Conservation (phyloP, 768 basidiomycete genomes). For the Boletus vermiculosoides region DNA sequence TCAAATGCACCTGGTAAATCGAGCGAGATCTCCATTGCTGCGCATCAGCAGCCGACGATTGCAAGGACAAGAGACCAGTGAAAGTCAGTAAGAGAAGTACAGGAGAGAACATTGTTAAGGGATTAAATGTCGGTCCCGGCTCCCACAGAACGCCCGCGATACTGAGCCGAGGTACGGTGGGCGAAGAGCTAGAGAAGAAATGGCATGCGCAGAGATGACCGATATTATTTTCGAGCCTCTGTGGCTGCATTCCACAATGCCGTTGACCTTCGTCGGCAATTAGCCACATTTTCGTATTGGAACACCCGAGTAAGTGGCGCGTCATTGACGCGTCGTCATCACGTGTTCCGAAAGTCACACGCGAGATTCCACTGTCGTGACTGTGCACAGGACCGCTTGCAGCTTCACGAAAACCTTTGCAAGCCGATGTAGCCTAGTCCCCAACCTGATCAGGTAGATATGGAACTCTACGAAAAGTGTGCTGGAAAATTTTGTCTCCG, state of each 20-base stretch:
- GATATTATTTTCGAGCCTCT: constrained; percentile 7
- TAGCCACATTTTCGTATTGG: constrained; percentile 10
- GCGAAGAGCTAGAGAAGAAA: constrained; percentile 1
- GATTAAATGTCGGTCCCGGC: not conserved
- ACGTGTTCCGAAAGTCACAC: constrained; percentile 30
- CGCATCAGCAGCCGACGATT: constrained; percentile 37
- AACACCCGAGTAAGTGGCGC: not conserved
- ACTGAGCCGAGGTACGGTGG: not conserved
- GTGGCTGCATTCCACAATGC: constrained; percentile 23
- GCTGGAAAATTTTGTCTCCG: not conserved
- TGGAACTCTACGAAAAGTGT: no score
- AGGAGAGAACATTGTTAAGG: constrained; percentile 9
- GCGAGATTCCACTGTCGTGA: not conserved
- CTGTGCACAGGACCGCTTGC: not conserved
- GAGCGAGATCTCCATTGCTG: constrained; percentile 51
- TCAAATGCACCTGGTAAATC: constrained; percentile 48
- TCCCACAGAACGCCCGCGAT: constrained; percentile 1
- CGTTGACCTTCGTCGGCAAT: constrained; percentile 26
- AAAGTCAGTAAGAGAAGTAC: constrained; percentile 11
- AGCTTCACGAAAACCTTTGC: not conserved
- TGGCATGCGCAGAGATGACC: constrained; percentile 2
- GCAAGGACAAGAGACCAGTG: constrained; percentile 2
- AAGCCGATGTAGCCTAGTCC: not conserved
- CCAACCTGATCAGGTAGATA: no score
- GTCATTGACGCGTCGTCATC: constrained; percentile 20